Evolutionary conservation across 495 filamentous ascomycete genomes (phyloP), one percentile per base, ranked within the genome.

Genomic region (Umbilicaria muhlenbergii): DNA sequence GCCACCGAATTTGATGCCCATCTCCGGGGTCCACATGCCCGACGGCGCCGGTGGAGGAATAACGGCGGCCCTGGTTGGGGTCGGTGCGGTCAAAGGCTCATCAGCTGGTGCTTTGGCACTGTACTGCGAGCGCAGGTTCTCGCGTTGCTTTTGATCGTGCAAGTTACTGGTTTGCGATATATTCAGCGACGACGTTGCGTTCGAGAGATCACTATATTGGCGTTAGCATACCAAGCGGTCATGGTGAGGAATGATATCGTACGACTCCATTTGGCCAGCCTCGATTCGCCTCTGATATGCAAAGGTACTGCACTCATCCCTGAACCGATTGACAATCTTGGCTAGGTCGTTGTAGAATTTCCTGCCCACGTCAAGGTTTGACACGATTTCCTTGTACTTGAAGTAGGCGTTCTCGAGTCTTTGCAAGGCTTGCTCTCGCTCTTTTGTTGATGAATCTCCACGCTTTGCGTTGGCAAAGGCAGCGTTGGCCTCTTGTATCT

Each of bases 341-440:
- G 77, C 82, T 2, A 98, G 71, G 53, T 95, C 88, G 55, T 98
- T 96, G 64, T 96, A 98, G 58, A 98, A 98, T 52, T 93, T 94
- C 35, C 89, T 64, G 1, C 85, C 91, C 0, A 80, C 82, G 43
- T 95, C 86, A 0, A 94, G 63, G 53, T 96, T 92, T 35, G 72
- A 81, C 35, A 92, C 75, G 42, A 95, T 81, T 58, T 98, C 88
- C 60, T 91, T 92, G 61, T 95, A 95, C 62, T 86, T 91, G 60
- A 84, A 71, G 56, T 92, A 94, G 8, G 85, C 91, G 43, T 86
- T 91, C 57, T 96, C 89, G 16, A 98, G 68, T 35, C 75, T 76
- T 58, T 98, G 91, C 18, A 98, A 61, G 0, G 86, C 86, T 48
- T 77, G 73, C 53, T 95, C 89, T 17, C 91, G 74, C 50, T 93